A percentile compares a stretch with the other conserved stretches of the same genome.
phyloP scores from a whole-genome alignment of 2,329 filamentous ascomycete species.

The Dothideomycetes sp. region DNA sequence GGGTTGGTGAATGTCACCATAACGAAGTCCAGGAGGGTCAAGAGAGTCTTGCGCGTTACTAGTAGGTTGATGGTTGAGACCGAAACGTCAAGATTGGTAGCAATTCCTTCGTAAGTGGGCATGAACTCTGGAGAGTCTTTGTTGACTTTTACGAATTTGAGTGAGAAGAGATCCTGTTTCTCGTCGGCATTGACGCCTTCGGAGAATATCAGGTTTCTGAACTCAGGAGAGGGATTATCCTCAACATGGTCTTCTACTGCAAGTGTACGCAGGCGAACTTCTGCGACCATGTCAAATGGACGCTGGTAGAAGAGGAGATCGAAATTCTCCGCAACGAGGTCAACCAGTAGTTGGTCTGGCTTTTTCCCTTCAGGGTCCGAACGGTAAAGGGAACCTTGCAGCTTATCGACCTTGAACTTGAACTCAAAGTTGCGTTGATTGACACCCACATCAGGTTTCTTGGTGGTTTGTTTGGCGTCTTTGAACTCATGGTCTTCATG shows the following conservation, averaged over 20 bases:
- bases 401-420: slow-evolving; percentile 87
- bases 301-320: slow-evolving; percentile 79
- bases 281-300: slow-evolving; percentile 85
- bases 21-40: slow-evolving; percentile 90
- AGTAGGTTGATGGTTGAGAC: slow-evolving; percentile 95
- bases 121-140: slow-evolving; percentile 87
- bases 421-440: slow-evolving; percentile 92
- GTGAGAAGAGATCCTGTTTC: slow-evolving; percentile 69
- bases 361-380: slow-evolving; percentile 70
- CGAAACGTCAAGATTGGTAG: slow-evolving; percentile 81
- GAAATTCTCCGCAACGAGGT: slow-evolving; percentile 84
- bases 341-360: slow-evolving; percentile 74
- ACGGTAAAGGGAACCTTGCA: slow-evolving; percentile 85
- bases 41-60: slow-evolving; percentile 82
- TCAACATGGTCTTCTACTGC: slow-evolving; percentile 93
- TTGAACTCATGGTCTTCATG: slow-evolving; percentile 46
- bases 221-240: slow-evolving; percentile 73
- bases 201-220: slow-evolving; percentile 95
- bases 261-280: slow-evolving; percentile 77
- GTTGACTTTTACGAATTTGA: slow-evolving; percentile 87
- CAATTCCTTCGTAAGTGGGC: slow-evolving; percentile 82
- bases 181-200: slow-evolving; percentile 62
- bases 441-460: slow-evolving; percentile 48
- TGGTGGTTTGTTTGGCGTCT: slow-evolving; percentile 51
- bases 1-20: slow-evolving; percentile 76